These are phyloP conservation scores for Amoebophrya sp. DNA, from an alignment of 169 alveolate species.

Conservation along the genomic window DNA sequence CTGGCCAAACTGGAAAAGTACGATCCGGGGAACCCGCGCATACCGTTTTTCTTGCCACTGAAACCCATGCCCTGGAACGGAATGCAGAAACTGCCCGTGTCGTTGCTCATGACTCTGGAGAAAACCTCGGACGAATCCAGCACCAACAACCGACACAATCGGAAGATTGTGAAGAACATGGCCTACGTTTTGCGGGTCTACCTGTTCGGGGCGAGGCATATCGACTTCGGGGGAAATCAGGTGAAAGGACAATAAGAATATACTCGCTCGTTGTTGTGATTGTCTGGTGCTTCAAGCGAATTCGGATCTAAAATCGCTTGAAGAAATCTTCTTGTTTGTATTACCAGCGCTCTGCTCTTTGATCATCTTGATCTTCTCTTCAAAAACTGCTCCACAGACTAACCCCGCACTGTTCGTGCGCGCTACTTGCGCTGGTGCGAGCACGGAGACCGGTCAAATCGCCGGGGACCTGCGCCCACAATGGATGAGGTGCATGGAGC, in stretches of 20 bases:
- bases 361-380: too few species aligned
- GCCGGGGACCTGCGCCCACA: not conserved
- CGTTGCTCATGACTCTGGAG: not conserved
- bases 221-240: not conserved
- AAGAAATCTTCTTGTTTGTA: too few species aligned
- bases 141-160: not conserved
- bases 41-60: not conserved
- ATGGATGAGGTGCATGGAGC: not conserved
- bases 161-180: not conserved
- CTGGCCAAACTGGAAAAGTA: not conserved
- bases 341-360: too few species aligned
- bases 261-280: too few species aligned
- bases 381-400: not conserved
- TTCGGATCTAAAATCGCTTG: too few species aligned
- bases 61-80: slow-evolving; percentile 21
- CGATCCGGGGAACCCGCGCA: not conserved
- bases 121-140: not conserved
- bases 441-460: not conserved
- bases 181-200: not conserved
- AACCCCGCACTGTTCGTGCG: slow-evolving; percentile 8
- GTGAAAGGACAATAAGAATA: not conserved
- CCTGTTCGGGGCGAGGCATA: not conserved
- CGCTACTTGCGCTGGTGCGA: not conserved
- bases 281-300: too few species aligned
- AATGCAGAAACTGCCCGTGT: not conserved